Conservation (phyloP, 805 yeast species). For the Saccharomycopsis capsularis region DNA sequence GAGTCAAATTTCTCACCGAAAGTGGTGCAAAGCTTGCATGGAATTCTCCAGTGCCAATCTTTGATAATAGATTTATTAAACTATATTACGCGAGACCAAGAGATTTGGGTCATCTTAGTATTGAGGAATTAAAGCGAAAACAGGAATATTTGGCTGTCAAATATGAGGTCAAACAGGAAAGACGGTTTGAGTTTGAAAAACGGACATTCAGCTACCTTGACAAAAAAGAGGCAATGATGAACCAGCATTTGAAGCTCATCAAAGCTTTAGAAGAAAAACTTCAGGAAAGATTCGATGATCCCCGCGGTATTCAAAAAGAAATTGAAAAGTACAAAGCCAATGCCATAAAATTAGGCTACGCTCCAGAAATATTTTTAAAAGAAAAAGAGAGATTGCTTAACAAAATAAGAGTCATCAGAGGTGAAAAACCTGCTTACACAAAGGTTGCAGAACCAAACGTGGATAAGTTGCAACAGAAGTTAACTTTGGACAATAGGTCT, state of each 20-base stretch:
- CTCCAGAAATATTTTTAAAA: neutral
- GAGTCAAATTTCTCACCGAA: conserved; percentile 33
- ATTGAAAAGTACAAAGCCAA: neutral
- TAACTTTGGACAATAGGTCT: conserved; percentile 3
- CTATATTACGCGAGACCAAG: conserved; percentile 33
- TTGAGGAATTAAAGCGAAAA: neutral
- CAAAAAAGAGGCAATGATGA: conserved; percentile 18
- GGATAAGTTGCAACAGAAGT: neutral
- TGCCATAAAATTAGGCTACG: conserved; percentile 1
- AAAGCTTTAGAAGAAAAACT: neutral
- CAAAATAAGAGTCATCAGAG: neutral
- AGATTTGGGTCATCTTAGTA: neutral
- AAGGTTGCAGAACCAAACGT: neutral
- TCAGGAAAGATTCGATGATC: neutral
- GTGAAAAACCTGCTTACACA: neutral
- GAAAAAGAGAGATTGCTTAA: neutral
- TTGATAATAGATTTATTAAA: conserved; percentile 43
- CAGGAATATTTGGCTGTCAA: neutral
- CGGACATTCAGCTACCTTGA: conserved; percentile 16
- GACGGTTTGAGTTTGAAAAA: conserved; percentile 2
- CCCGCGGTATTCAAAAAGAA: neutral
- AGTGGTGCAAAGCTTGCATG: conserved; percentile 38
- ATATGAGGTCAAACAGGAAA: conserved; percentile 6
- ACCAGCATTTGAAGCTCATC: conserved; percentile 17
- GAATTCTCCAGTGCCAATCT: conserved; percentile 37